These are phyloP conservation scores for Agrocybe praecox DNA, from an alignment of 768 basidiomycete genomes.

Conservation along the genomic window DNA sequence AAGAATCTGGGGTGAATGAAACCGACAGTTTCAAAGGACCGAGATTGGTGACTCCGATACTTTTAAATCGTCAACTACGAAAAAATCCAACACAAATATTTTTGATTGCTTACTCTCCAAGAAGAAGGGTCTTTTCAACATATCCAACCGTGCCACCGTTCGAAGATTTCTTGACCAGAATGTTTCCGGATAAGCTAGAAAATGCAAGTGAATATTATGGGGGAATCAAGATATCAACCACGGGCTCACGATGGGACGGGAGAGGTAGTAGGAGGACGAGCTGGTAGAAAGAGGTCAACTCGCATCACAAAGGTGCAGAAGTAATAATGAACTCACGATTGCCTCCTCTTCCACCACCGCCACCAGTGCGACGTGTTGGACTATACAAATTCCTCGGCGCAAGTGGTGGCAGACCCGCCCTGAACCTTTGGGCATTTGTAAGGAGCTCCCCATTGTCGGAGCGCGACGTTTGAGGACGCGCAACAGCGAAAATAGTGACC, in stretches of 20 bases:
- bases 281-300: not conserved
- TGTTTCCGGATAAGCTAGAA: not conserved
- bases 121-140: not conserved
- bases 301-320: not conserved
- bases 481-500: not conserved
- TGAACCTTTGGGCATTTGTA: conserved; percentile 15
- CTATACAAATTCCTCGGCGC: conserved; percentile 9
- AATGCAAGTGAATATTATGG: not conserved
- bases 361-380: conserved; percentile 11
- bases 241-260: not conserved
- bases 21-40: not conserved
- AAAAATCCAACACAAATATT: not conserved
- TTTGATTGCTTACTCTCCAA: not conserved
- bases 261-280: not conserved
- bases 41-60: not conserved
- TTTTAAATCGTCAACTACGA: not conserved
- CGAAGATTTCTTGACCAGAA: not conserved
- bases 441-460: conserved; percentile 1
- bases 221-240: not conserved
- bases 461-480: not conserved
- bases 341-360: too few species aligned
- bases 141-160: not conserved
- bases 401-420: conserved; percentile 15
- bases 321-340: not conserved
- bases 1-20: conserved; percentile 2